These are phyloP conservation scores for Aleurites moluccanus DNA, from an alignment of 441 rosid species.

Conservation along the genomic window DNA sequence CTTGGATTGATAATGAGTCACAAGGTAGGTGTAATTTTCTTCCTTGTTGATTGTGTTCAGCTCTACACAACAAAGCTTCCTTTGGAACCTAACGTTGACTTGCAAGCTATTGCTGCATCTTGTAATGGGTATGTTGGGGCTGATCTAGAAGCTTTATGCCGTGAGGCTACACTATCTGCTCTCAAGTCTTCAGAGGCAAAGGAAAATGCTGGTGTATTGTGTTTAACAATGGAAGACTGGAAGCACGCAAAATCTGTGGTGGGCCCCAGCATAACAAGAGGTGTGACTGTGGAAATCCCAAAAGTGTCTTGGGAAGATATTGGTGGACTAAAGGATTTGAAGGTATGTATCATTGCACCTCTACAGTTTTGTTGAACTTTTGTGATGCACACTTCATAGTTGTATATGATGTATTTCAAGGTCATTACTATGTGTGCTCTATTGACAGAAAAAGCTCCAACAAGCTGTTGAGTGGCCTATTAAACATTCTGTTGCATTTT, in stretches of 20 bases:
- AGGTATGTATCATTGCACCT: conserved; percentile 45
- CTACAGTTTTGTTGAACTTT: conserved; percentile 5
- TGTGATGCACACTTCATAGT: background rate
- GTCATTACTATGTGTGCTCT: conserved; percentile 9
- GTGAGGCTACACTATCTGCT: conserved; percentile 69
- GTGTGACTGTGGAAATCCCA: conserved; percentile 86
- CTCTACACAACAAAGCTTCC: conserved; percentile 70
- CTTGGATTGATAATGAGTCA: background rate
- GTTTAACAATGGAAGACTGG: conserved; percentile 64
- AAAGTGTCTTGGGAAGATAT: conserved; percentile 89
- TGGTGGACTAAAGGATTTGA: conserved; percentile 76
- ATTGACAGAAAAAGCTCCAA: conserved; percentile 72
- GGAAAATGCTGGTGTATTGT: conserved; percentile 33
- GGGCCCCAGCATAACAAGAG: conserved; percentile 90
- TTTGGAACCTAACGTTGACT: conserved; percentile 53
- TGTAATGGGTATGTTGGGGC: conserved; percentile 96
- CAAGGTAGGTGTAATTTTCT: background rate
- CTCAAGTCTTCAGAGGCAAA: conserved; percentile 47
- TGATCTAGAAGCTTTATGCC: conserved; percentile 93
- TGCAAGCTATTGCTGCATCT: conserved; percentile 68
- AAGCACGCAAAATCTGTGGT: conserved; percentile 66
- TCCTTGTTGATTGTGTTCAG: conserved; percentile 40
- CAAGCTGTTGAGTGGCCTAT: conserved; percentile 97
- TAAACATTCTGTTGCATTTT: conserved; percentile 70
- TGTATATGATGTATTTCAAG: background rate